Conservation (phyloP, 2,329 filamentous ascomycete genomes). For the Bipolaris zeicola region DNA sequence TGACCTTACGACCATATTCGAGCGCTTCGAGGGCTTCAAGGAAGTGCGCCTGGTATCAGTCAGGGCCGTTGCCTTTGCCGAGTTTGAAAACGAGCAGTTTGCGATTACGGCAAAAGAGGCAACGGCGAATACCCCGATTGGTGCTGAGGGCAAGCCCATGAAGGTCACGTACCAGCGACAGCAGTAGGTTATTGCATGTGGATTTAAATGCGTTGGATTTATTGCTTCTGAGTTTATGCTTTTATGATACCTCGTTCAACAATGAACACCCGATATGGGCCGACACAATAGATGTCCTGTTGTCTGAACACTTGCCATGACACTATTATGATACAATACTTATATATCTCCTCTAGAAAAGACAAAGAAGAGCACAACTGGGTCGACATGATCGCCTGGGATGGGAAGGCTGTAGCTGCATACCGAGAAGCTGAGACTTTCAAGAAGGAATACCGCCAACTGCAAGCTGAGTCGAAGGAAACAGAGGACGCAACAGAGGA, state of each 20-base stretch:
- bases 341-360: slow-evolving; percentile 11
- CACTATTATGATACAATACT: slow-evolving; percentile 16
- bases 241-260: slow-evolving; percentile 25
- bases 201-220: slow-evolving; percentile 21
- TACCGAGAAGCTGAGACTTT: slow-evolving; percentile 1
- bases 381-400: neutral
- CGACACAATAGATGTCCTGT: slow-evolving; percentile 14
- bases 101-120: slow-evolving; percentile 94
- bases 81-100: slow-evolving; percentile 88
- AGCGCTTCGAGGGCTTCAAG: slow-evolving; percentile 89
- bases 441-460: slow-evolving; percentile 1
- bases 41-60: slow-evolving; percentile 90
- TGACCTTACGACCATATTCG: slow-evolving; percentile 78
- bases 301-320: slow-evolving; percentile 12
- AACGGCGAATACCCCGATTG: slow-evolving; percentile 82
- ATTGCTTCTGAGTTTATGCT: slow-evolving; percentile 32
- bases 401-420: neutral
- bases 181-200: slow-evolving; percentile 57
- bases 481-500: neutral
- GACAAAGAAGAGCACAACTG: neutral
- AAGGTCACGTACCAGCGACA: slow-evolving; percentile 94
- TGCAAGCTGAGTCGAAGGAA: neutral
- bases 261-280: slow-evolving; percentile 13
- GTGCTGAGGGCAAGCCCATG: slow-evolving; percentile 75
- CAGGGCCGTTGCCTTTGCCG: slow-evolving; percentile 91